Conservation (phyloP, 371 early-diverging fungal species). For the Lichtheimia hyalospora region DNA sequence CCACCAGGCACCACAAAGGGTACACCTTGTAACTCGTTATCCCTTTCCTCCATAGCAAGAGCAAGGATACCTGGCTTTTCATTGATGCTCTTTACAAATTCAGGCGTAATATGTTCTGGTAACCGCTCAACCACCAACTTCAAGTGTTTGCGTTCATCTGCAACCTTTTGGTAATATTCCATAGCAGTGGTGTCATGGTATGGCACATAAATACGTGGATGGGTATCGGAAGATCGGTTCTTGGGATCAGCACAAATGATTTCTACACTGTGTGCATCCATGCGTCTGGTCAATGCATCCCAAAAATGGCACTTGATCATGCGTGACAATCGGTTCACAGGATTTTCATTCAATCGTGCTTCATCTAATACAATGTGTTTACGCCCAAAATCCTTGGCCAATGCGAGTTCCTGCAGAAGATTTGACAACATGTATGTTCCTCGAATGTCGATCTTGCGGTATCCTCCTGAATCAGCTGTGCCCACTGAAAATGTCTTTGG, state of each 20-base stretch:
- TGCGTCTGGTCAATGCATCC: slow-evolving; percentile 92
- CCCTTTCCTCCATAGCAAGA: slow-evolving; percentile 68
- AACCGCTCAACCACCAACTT: slow-evolving; percentile 79
- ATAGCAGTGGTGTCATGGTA: slow-evolving; percentile 73
- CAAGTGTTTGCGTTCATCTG: slow-evolving; percentile 68
- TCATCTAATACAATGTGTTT: slow-evolving; percentile 87
- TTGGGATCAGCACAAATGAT: slow-evolving; percentile 94
- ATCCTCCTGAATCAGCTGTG: slow-evolving; percentile 87
- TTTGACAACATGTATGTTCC: slow-evolving; percentile 95
- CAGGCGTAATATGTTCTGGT: slow-evolving; percentile 85
- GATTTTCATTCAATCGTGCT: slow-evolving; percentile 89
- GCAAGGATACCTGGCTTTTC: slow-evolving; percentile 87
- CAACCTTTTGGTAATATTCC: slow-evolving; percentile 78
- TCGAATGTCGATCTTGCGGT: slow-evolving; percentile 84
- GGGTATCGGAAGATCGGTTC: slow-evolving; percentile 75
- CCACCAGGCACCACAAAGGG: slow-evolving; percentile 98
- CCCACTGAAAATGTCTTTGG: slow-evolving; percentile 89
- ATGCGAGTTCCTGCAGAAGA: slow-evolving; percentile 90
- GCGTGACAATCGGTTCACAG: slow-evolving; percentile 86
- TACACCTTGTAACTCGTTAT: slow-evolving; percentile 69
- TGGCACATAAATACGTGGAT: slow-evolving; percentile 91
- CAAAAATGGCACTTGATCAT: slow-evolving; percentile 90
- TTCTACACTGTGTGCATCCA: slow-evolving; percentile 90
- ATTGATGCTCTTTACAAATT: slow-evolving; percentile 91
- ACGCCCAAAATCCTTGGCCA: slow-evolving; percentile 87